phyloP scores from a whole-genome alignment of 1,284 basidiomycete species.

The Cutaneotrichosporon dermatis region DNA sequence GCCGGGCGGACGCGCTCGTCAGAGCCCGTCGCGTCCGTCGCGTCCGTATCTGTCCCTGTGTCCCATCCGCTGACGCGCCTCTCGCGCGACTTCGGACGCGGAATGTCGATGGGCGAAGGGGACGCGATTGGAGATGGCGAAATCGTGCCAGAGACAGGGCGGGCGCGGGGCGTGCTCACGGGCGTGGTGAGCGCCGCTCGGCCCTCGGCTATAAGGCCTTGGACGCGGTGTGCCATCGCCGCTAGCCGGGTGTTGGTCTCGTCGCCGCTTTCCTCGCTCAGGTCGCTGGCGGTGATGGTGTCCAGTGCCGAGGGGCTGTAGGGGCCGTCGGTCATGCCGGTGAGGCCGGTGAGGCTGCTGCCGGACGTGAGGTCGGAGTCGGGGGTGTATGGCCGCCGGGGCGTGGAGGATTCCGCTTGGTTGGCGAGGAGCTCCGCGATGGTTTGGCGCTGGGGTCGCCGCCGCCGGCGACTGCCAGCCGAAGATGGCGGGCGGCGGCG shows the following conservation, averaged over 20 bases:
- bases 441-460: constrained; percentile 8
- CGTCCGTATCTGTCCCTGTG: too few relatives aligned
- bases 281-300: background rate
- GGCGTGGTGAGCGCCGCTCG: constrained; percentile 9
- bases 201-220: constrained; percentile 13
- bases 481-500: background rate
- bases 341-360: background rate
- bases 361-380: background rate
- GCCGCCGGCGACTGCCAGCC: background rate
- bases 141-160: too few relatives aligned
- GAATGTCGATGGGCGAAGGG: too few relatives aligned
- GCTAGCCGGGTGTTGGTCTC: constrained; percentile 11
- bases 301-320: background rate
- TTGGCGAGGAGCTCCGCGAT: constrained; percentile 8
- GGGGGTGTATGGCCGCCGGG: background rate
- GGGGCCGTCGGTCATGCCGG: background rate
- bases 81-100: too few relatives aligned
- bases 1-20: too few relatives aligned
- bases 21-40: too few relatives aligned
- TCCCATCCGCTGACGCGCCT: too few relatives aligned
- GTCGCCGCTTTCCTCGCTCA: background rate
- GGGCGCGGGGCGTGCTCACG: background rate
- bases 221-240: constrained; percentile 14
- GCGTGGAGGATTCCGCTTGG: too few relatives aligned
- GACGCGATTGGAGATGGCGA: too few relatives aligned